Base-by-base conservation (phyloP, 2,329 filamentous ascomycete genomes). In the Aureobasidium namibiae region DNA sequence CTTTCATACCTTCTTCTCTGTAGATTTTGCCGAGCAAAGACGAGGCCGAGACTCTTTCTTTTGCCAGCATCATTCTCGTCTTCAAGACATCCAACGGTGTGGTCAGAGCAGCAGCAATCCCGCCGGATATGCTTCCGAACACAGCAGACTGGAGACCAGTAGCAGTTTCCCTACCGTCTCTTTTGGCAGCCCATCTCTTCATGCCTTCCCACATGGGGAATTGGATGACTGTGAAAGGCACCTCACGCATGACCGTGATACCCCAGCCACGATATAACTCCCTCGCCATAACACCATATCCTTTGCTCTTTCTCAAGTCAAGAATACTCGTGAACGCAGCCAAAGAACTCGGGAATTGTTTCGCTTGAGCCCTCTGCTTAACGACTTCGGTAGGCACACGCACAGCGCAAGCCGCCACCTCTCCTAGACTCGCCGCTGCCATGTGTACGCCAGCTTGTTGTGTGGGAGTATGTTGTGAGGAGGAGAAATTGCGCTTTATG, bases 71-170 rank as follows among this genome's bases (percentile, higher is more conserved):
- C 74, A 97, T 87, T 64, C 94, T 80, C 64, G 94, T 99, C 83
- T 99, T 99, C 65, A 99, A 79, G 63, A 99, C 94, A 74, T 99
- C 94, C 63, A 99, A 76, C 39, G 94, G 94, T 56, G 94, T 99
- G 24, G 94, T 99, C 61, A 92, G 71, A 0, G 83, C 92, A 0
- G 94, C 94, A 0, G 94, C 91, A 39, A 96, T 80, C 1, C 87
- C 91, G 0, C 94, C 94, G 0, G 90, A 85, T 36, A 91, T 69
- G 66, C 88, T 92, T 0, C 94, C 94, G 72, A 94, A 92, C 42
- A 94, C 67, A 0, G 88, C 94, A 65, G 89, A 94, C 75, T 96
- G 91, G 1, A 81, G 74, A 0, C 88, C 91, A 16, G 84, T 81
- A 1, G 94, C 77, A 34, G 78, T 72, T 0, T 50, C 39, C 67